Evolutionary conservation across 495 filamentous ascomycete genomes (phyloP).

Genomic region (Podospora comata): DNA sequence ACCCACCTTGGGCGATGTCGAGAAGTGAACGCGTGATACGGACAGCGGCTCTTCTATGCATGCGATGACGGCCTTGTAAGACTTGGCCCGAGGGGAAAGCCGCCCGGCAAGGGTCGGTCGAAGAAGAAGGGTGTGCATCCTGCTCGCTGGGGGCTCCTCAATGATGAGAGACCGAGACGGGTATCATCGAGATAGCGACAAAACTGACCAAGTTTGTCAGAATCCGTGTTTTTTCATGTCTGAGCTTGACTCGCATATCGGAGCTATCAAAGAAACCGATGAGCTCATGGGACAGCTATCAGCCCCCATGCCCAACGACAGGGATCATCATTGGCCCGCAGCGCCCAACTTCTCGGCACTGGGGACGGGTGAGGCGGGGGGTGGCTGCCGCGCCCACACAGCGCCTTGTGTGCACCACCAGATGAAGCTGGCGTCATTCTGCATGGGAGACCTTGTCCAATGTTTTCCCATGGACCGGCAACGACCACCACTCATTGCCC

Average conservation of each 20-base stretch:
- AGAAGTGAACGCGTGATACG: slow-evolving; percentile 26
- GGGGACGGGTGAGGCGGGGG: slow-evolving; percentile 1
- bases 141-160: not conserved
- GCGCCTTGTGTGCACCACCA: not conserved
- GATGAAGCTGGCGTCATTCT: slow-evolving; percentile 9
- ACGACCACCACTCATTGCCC: not conserved
- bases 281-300: not conserved
- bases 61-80: slow-evolving; percentile 6
- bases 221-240: not conserved
- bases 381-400: not conserved
- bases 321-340: not conserved
- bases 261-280: slow-evolving; percentile 1
- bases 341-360: slow-evolving; percentile 1
- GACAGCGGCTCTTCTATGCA: slow-evolving; percentile 1
- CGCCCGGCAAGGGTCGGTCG: not conserved
- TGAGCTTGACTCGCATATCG: not conserved
- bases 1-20: slow-evolving; percentile 26
- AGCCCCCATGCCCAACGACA: not conserved
- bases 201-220: not conserved
- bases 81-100: not conserved
- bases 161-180: not conserved
- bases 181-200: not conserved
- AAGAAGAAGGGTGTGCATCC: not conserved
- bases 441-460: not conserved
- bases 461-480: not conserved